These are phyloP conservation scores for Lentinula aciculospora DNA, from an alignment of 768 basidiomycete genomes.

Conservation along the genomic window DNA sequence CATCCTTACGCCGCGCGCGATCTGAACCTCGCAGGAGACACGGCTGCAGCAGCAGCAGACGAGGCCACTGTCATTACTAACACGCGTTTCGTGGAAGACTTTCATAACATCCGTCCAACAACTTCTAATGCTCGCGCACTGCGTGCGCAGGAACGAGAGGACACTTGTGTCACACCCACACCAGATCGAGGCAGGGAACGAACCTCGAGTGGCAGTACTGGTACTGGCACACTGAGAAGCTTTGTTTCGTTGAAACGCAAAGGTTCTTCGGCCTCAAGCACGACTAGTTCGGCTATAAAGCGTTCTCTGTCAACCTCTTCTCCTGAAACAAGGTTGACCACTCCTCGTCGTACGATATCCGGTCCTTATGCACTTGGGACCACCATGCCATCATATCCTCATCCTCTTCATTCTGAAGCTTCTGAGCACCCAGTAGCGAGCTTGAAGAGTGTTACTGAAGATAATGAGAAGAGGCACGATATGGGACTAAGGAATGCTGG, in stretches of 20 bases:
- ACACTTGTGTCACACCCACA: constrained; percentile 18
- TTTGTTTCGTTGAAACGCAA: constrained; percentile 5
- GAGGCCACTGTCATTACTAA: not conserved
- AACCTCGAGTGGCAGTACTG: constrained; percentile 4
- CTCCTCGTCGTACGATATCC: constrained; percentile 33
- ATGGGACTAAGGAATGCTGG: constrained; percentile 1
- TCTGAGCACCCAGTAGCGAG: not conserved
- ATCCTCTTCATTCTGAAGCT: constrained; percentile 9
- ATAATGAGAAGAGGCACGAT: not conserved
- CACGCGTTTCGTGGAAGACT: not conserved
- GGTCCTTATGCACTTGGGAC: constrained; percentile 41
- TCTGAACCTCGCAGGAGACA: not conserved
- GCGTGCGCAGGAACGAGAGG: constrained; percentile 13
- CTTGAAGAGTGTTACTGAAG: not conserved
- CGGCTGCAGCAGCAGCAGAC: not conserved
- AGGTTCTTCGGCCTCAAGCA: not conserved
- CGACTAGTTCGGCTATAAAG: not conserved
- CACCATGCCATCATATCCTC: constrained; percentile 7
- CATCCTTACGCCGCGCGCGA: constrained; percentile 5
- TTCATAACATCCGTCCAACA: not conserved
- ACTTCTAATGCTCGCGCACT: not conserved
- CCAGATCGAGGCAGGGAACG: constrained; percentile 20
- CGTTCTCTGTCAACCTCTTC: not conserved
- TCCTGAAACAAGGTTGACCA: not conserved
- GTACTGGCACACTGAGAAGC: constrained; percentile 5